Percentiles rank a stretch among this genome's conserved stretches.
phyloP scores from a whole-genome alignment of 1,284 basidiomycete genomes.

The Ceratobasidium sp. region DNA sequence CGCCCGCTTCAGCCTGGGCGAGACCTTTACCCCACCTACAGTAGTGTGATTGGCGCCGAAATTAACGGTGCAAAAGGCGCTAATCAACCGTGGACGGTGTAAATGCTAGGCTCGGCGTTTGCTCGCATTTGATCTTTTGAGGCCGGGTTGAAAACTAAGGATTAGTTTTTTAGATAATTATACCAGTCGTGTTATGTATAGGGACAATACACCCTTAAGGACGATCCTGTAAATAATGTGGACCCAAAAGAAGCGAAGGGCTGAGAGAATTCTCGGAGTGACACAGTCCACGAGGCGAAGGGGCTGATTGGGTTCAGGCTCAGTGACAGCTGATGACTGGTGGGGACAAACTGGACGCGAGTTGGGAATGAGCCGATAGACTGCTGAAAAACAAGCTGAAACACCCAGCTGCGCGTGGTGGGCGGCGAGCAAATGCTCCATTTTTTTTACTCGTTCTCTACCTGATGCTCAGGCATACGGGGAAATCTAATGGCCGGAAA shows the following conservation, averaged over 20 bases:
- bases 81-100: neutral
- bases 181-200: neutral
- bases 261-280: neutral
- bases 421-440: neutral
- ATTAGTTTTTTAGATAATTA: no score
- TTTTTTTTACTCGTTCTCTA: neutral
- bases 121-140: constrained; percentile 30
- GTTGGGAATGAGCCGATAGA: neutral
- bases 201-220: neutral
- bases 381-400: neutral
- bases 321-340: neutral
- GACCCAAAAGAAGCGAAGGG: neutral
- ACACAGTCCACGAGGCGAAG: neutral
- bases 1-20: neutral
- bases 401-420: no score
- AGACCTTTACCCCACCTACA: neutral
- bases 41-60: neutral
- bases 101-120: constrained; percentile 8
- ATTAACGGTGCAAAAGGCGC: neutral
- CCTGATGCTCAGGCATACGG: neutral
- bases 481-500: neutral
- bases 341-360: neutral
- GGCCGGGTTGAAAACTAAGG: neutral
- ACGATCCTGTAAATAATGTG: no score
- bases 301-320: constrained; percentile 8